Percentiles rank a stretch among this genome's conserved stretches.
Evolutionary conservation across 2,329 filamentous ascomycete species (phyloP).

Genomic region (Zasmidium citrigriseum): DNA sequence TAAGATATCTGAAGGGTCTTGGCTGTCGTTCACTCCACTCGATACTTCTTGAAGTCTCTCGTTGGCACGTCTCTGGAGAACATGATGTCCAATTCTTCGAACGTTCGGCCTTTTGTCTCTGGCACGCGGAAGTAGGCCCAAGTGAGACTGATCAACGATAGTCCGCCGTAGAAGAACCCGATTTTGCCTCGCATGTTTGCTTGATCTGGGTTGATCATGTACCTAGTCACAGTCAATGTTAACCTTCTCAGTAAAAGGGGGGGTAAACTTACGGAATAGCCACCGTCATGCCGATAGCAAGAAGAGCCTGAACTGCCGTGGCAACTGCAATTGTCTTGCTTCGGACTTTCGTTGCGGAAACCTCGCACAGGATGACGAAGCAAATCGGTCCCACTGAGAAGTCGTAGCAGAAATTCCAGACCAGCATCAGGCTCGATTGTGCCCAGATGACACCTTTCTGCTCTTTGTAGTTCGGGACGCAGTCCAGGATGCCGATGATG

Average conservation of each 20-base stretch:
- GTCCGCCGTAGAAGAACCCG: conserved; percentile 44
- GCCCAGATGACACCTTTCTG: conserved; percentile 40
- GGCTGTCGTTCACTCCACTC: conserved; percentile 22
- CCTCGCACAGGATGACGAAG: conserved; percentile 43
- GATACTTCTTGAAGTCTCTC: conserved; percentile 35
- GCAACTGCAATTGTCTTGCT: conserved; percentile 41
- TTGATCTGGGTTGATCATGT: conserved; percentile 45
- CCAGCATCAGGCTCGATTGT: conserved; percentile 41
- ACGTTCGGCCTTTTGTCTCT: conserved; percentile 44
- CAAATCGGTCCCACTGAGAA: conserved; percentile 41
- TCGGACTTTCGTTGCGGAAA: conserved; percentile 40
- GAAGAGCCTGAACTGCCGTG: conserved; percentile 42
- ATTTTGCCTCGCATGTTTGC: conserved; percentile 43
- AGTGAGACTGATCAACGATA: conserved; percentile 35
- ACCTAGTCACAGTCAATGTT: conserved; percentile 15
- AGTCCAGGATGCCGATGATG: conserved; percentile 42
- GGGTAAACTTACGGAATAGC: conserved; percentile 23
- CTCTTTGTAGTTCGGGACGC: conserved; percentile 34
- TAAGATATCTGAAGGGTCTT: no score
- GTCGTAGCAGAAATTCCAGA: conserved; percentile 40
- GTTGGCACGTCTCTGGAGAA: conserved; percentile 40
- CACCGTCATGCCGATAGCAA: conserved; percentile 43
- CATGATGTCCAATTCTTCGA: conserved; percentile 47
- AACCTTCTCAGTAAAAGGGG: neutral
- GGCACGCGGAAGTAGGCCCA: conserved; percentile 43